A percentile compares a stretch with the other conserved stretches of the same genome.
Conservation (phyloP, 345 rosid genomes). For the Gossypioides kirkii region DNA sequence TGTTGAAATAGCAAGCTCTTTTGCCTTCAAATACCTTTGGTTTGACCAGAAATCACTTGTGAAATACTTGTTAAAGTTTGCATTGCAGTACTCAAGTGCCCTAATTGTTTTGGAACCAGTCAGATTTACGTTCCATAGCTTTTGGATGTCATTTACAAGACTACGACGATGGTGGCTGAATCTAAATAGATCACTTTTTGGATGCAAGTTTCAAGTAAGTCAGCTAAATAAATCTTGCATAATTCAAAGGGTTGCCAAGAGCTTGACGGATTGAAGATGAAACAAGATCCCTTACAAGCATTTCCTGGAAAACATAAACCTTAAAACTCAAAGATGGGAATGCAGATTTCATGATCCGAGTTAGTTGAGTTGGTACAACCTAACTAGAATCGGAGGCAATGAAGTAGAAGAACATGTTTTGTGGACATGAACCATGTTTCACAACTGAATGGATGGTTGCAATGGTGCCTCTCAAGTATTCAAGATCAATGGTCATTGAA, state of each 20-base stretch:
- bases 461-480: constrained; percentile 66
- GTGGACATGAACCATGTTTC: constrained; percentile 72
- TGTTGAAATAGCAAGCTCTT: constrained; percentile 64
- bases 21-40: constrained; percentile 39
- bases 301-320: constrained; percentile 45
- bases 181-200: constrained; percentile 62
- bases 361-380: constrained; percentile 3
- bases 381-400: constrained; percentile 35
- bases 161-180: constrained; percentile 54
- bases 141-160: constrained; percentile 55
- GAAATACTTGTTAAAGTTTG: constrained; percentile 57
- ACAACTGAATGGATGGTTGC: constrained; percentile 73
- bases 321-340: constrained; percentile 57
- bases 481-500: constrained; percentile 75
- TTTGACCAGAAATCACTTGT: constrained; percentile 53
- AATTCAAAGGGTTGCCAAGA: constrained; percentile 67
- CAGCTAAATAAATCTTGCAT: constrained; percentile 62
- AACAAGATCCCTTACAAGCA: constrained; percentile 38
- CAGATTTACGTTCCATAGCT: constrained; percentile 42
- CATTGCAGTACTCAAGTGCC: constrained; percentile 73
- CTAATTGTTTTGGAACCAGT: constrained; percentile 44
- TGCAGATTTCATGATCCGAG: constrained; percentile 32
- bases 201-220: constrained; percentile 45
- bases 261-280: constrained; percentile 64
- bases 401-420: constrained; percentile 67